A percentile compares a stretch with the other conserved stretches of the same genome.
Evolutionary conservation across 1,284 basidiomycete genomes (phyloP).

Genomic region (Melampsora americana): DNA sequence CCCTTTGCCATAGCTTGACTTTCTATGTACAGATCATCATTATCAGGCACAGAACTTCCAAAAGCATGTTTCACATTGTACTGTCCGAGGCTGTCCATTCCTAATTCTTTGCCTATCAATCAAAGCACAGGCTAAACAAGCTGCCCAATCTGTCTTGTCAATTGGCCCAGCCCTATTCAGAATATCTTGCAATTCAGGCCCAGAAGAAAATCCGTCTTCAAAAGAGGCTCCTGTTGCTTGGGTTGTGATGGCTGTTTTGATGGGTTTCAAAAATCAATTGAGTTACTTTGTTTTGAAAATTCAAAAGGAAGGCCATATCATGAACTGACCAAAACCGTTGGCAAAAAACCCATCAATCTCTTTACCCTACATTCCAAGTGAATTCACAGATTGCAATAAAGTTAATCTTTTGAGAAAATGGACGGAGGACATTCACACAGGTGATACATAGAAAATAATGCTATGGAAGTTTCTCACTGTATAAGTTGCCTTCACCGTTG

Average conservation of each 20-base stretch:
- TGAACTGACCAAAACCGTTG: slow-evolving; percentile 26
- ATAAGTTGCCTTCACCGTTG: slow-evolving; percentile 23
- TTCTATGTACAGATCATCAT: not conserved
- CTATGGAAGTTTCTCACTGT: slow-evolving; percentile 2
- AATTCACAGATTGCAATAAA: not conserved
- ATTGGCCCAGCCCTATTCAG: not conserved
- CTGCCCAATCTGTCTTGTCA: slow-evolving; percentile 15
- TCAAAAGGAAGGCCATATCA: not conserved
- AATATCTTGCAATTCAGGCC: not conserved
- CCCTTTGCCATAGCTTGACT: too few relatives aligned
- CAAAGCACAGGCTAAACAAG: slow-evolving; percentile 34
- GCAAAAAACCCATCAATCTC: slow-evolving; percentile 40
- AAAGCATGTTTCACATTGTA: slow-evolving; percentile 38
- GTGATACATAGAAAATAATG: too few relatives aligned
- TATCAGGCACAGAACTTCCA: slow-evolving; percentile 12
- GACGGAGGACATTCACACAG: not conserved
- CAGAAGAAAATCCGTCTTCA: slow-evolving; percentile 26
- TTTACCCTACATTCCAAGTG: not conserved
- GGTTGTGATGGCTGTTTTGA: too few relatives aligned
- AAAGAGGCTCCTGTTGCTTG: slow-evolving; percentile 9
- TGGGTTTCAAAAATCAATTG: too few relatives aligned
- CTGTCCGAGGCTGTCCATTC: slow-evolving; percentile 19
- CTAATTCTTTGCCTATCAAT: slow-evolving; percentile 27
- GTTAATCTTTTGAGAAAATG: not conserved
- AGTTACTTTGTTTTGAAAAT: too few relatives aligned